These are phyloP conservation scores for Cordyceps pruinosa DNA, from an alignment of 2,329 filamentous ascomycete genomes.

Conservation along the genomic window DNA sequence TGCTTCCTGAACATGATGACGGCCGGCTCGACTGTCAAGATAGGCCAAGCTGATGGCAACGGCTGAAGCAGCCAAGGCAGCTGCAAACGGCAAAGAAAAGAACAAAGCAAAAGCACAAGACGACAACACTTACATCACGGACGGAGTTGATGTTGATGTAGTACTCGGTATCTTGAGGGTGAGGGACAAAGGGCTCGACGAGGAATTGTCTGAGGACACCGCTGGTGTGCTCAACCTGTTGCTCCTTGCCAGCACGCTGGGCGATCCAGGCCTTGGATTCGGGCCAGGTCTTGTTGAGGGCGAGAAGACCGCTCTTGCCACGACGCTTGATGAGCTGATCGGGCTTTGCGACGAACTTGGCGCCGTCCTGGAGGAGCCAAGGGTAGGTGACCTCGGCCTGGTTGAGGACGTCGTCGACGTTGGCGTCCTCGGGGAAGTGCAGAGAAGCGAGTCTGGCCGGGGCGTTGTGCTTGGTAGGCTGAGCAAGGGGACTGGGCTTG, in stretches of 20 bases:
- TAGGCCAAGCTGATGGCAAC: neutral
- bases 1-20: neutral
- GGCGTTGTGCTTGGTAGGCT: constrained; percentile 81
- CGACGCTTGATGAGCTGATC: constrained; percentile 99
- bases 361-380: constrained; percentile 75
- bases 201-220: constrained; percentile 91
- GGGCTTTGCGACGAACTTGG: constrained; percentile 97
- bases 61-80: neutral
- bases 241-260: constrained; percentile 81
- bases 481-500: constrained; percentile 91
- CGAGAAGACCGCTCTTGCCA: constrained; percentile 95
- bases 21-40: neutral
- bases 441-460: constrained; percentile 85
- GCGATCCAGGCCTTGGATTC: constrained; percentile 93
- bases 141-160: constrained; percentile 99
- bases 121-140: constrained; percentile 74
- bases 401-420: constrained; percentile 77
- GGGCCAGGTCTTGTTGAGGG: constrained; percentile 94
- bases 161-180: constrained; percentile 93
- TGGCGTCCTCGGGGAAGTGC: constrained; percentile 84
- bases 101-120: constrained; percentile 20
- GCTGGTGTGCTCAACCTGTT: constrained; percentile 86
- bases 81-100: constrained; percentile 15
- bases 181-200: constrained; percentile 96
- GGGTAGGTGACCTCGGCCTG: constrained; percentile 95